These are phyloP conservation scores for Apiospora sp. DNA, from an alignment of 2,329 filamentous ascomycete species.

Conservation along the genomic window DNA sequence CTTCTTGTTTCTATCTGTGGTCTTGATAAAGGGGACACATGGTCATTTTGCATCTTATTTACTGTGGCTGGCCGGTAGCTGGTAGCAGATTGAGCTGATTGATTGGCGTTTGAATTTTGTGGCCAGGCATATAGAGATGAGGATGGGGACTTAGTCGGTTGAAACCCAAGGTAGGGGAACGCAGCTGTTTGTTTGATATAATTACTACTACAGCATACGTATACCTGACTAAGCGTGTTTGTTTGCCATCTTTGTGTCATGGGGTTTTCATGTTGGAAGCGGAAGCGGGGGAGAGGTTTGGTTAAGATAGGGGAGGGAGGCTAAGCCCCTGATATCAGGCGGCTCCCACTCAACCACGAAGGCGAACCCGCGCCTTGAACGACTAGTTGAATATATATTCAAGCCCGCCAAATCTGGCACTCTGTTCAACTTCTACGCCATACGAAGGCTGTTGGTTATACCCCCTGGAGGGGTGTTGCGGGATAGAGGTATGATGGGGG, in stretches of 20 bases:
- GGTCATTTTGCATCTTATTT: slow-evolving; percentile 22
- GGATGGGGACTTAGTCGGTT: not conserved
- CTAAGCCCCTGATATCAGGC: not conserved
- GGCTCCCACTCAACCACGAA: not conserved
- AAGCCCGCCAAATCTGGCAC: too few relatives aligned
- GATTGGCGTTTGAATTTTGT: slow-evolving; percentile 1
- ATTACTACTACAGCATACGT: not conserved
- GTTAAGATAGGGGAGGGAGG: not conserved
- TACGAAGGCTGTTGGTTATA: too few relatives aligned
- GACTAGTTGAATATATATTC: not conserved
- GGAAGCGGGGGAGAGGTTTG: not conserved
- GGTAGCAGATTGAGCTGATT: slow-evolving; percentile 15
- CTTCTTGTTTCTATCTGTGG: not conserved
- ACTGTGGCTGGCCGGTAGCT: slow-evolving; percentile 21
- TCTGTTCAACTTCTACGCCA: too few relatives aligned
- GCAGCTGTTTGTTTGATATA: not conserved
- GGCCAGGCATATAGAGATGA: not conserved
- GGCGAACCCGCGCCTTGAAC: not conserved
- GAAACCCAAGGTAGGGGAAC: not conserved
- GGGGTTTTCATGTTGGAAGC: not conserved
- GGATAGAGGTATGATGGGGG: too few relatives aligned
- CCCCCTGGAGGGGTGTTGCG: too few relatives aligned
- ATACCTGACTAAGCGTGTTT: not conserved
- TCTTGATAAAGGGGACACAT: not conserved
- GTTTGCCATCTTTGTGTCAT: not conserved